phyloP scores from a whole-genome alignment of 2,329 filamentous ascomycete species.

The Colletotrichum chrysophilum region DNA sequence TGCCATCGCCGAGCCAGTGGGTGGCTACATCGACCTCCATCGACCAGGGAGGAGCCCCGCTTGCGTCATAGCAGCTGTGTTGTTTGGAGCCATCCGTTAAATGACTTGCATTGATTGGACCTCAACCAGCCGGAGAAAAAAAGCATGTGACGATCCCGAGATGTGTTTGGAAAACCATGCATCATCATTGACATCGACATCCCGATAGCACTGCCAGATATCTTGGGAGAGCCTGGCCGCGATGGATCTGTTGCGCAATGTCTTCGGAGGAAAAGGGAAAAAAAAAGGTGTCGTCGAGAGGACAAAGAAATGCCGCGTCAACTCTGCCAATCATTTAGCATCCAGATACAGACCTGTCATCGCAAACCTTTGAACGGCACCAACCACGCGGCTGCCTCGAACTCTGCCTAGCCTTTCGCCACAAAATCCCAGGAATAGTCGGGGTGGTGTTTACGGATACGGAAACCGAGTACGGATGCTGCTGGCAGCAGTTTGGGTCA shows the following conservation, averaged over 20 bases:
- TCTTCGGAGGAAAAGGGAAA: neutral
- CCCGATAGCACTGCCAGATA: neutral
- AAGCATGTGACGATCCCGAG: slow-evolving; percentile 17
- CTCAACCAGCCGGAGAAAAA: neutral
- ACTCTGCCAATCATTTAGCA: neutral
- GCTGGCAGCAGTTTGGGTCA: neutral
- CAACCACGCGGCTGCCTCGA: neutral
- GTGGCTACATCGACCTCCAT: neutral
- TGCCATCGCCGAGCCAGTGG: neutral
- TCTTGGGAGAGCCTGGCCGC: neutral
- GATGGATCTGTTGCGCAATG: neutral
- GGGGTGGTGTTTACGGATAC: neutral
- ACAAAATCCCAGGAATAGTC: neutral
- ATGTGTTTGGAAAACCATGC: neutral
- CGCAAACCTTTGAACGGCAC: neutral
- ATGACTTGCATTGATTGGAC: neutral
- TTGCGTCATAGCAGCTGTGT: slow-evolving; percentile 14
- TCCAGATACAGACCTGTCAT: neutral
- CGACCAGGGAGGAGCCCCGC: neutral
- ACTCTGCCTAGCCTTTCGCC: neutral
- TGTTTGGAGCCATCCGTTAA: slow-evolving; percentile 11
- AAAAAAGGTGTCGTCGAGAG: neutral
- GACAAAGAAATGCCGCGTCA: neutral
- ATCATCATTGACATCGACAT: slow-evolving; percentile 1
- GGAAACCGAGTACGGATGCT: neutral